Conservation (phyloP, 2,329 filamentous ascomycete genomes). For the Botrytis aclada region DNA sequence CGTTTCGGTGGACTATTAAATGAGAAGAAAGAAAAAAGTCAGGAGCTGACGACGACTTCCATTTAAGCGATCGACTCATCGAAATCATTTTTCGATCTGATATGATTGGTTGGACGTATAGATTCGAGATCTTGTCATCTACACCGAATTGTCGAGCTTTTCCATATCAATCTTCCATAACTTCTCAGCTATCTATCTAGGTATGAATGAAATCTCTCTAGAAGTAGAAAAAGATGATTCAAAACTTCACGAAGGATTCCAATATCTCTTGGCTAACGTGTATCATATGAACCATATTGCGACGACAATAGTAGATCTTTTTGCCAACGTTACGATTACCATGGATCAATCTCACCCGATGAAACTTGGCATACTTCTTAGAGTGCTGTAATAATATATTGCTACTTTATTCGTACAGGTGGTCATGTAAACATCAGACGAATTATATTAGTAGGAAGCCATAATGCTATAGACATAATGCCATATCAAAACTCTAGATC, state of each 20-base stretch:
- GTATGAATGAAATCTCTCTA: not conserved
- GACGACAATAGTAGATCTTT: not conserved
- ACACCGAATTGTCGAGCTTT: not conserved
- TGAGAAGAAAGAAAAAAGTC: not conserved
- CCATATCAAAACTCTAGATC: not conserved
- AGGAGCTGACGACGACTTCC: slow-evolving; percentile 17
- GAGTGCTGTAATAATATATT: not conserved
- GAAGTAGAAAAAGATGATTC: not conserved
- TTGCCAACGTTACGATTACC: not conserved
- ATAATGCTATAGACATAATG: not conserved
- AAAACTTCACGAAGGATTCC: not conserved
- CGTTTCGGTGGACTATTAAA: not conserved
- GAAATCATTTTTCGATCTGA: not conserved
- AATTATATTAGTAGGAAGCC: not conserved
- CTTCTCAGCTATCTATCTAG: not conserved
- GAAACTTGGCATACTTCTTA: not conserved
- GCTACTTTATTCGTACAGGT: not conserved
- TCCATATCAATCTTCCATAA: not conserved
- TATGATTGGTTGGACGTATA: not conserved
- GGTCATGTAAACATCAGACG: not conserved
- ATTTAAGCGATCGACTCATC: not conserved
- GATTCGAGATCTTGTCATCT: not conserved
- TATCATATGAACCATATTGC: not conserved
- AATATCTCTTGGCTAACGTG: not conserved
- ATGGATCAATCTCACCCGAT: not conserved